Evolutionary conservation across 2,329 filamentous ascomycete species (phyloP).

Genomic region (Penicillium sp.): DNA sequence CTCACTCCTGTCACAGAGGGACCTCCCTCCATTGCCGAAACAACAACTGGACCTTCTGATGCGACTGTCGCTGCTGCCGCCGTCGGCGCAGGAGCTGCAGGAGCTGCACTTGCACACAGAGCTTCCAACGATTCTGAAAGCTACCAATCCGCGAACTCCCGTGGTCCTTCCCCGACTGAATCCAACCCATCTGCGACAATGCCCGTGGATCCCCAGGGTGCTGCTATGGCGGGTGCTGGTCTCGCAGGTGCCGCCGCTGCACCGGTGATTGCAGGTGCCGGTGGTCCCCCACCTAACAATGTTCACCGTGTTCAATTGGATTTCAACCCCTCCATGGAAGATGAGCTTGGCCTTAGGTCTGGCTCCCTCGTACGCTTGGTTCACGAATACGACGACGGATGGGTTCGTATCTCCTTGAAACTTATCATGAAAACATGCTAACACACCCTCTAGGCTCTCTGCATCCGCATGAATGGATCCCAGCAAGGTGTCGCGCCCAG

Average conservation of each 20-base stretch:
- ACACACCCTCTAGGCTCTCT: slow-evolving; percentile 68
- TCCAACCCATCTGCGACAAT: slow-evolving; percentile 23
- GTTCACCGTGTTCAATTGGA: slow-evolving; percentile 94
- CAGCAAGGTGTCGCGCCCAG: slow-evolving; percentile 91
- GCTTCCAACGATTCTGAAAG: slow-evolving; percentile 22
- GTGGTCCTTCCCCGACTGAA: slow-evolving; percentile 23
- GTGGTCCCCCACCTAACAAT: slow-evolving; percentile 53
- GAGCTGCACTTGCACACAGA: slow-evolving; percentile 36
- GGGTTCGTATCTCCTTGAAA: slow-evolving; percentile 65
- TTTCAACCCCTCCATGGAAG: slow-evolving; percentile 88
- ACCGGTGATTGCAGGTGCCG: slow-evolving; percentile 17
- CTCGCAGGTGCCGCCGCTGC: slow-evolving; percentile 7
- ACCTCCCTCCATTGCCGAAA: slow-evolving; percentile 23
- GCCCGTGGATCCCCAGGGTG: slow-evolving; percentile 24
- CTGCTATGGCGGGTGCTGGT: slow-evolving; percentile 11
- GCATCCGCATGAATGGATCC: slow-evolving; percentile 84
- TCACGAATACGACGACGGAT: slow-evolving; percentile 97
- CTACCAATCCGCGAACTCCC: slow-evolving; percentile 23
- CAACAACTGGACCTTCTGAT: slow-evolving; percentile 29
- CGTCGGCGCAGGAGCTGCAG: slow-evolving; percentile 43
- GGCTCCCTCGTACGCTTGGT: slow-evolving; percentile 86
- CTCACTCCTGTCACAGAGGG: slow-evolving; percentile 3
- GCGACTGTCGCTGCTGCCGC: slow-evolving; percentile 37
- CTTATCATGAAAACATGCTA: neutral
- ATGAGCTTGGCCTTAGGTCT: slow-evolving; percentile 79